These are phyloP conservation scores for Nemania abortiva DNA, from an alignment of 2,329 filamentous ascomycete species.

Conservation along the genomic window DNA sequence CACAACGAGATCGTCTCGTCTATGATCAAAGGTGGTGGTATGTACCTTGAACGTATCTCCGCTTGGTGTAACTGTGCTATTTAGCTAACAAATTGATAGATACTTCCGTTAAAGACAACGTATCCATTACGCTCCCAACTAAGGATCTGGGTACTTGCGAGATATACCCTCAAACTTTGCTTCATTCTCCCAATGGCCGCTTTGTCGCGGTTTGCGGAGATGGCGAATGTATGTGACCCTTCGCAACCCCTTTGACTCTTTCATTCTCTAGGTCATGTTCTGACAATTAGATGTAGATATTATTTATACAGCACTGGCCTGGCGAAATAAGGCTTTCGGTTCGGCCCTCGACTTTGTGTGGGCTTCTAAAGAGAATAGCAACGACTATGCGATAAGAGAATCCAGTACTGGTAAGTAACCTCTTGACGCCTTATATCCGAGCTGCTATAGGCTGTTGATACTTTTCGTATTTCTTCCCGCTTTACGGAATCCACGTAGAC, in stretches of 20 bases:
- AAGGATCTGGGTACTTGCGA: conserved; percentile 98
- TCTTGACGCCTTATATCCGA: background rate
- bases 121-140: conserved; percentile 84
- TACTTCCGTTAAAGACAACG: conserved; percentile 85
- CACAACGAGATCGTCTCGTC: conserved; percentile 96
- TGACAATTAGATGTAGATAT: conserved; percentile 67
- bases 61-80: background rate
- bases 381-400: conserved; percentile 97
- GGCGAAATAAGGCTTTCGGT: conserved; percentile 97
- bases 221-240: conserved; percentile 74
- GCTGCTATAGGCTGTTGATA: background rate
- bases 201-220: conserved; percentile 88
- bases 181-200: conserved; percentile 95
- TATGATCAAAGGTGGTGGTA: conserved; percentile 89
- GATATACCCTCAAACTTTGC: conserved; percentile 93
- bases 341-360: conserved; percentile 96
- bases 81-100: conserved; percentile 64
- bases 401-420: conserved; percentile 76
- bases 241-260: background rate
- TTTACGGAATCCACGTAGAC: background rate
- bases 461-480: background rate
- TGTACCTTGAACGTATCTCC: too few relatives aligned
- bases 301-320: conserved; percentile 95
- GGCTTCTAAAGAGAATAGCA: conserved; percentile 97
- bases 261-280: background rate